phyloP scores from a whole-genome alignment of 2,329 filamentous ascomycete species.

The Aspergillus japonicus region DNA sequence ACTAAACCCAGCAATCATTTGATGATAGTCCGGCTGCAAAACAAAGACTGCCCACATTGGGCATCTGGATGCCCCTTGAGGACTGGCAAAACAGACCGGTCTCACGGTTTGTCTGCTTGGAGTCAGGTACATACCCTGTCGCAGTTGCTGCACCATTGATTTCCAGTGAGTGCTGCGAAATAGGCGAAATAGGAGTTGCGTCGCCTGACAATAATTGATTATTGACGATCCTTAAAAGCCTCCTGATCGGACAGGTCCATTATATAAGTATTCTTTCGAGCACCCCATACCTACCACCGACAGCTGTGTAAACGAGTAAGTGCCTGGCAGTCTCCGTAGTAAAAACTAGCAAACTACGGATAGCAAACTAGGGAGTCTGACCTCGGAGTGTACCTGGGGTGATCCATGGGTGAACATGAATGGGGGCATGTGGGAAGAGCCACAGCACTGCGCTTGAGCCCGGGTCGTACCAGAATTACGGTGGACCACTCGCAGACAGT shows the following conservation, averaged over 20 bases:
- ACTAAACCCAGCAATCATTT: conserved; percentile 4
- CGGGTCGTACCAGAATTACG: neutral
- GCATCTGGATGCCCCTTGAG: neutral
- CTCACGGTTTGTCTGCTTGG: neutral
- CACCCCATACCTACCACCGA: neutral
- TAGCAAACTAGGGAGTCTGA: neutral
- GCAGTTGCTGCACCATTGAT: neutral
- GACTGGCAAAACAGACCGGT: neutral
- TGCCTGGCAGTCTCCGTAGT: neutral
- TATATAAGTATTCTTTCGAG: neutral
- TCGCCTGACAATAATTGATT: conserved; percentile 13
- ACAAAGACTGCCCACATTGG: neutral
- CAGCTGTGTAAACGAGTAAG: neutral
- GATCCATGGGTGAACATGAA: conserved; percentile 1
- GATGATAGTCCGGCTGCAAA: neutral
- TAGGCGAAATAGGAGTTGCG: neutral
- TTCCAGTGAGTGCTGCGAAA: neutral
- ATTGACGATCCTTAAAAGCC: conserved; percentile 11
- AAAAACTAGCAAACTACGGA: no score
- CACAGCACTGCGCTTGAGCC: neutral
- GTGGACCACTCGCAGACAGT: neutral
- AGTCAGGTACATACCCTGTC: neutral
- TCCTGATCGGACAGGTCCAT: conserved; percentile 14
- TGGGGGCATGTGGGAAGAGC: neutral
- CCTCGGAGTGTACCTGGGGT: neutral